Conservation (phyloP, 2,329 filamentous ascomycete genomes). For the Emydomyces testavorans region DNA sequence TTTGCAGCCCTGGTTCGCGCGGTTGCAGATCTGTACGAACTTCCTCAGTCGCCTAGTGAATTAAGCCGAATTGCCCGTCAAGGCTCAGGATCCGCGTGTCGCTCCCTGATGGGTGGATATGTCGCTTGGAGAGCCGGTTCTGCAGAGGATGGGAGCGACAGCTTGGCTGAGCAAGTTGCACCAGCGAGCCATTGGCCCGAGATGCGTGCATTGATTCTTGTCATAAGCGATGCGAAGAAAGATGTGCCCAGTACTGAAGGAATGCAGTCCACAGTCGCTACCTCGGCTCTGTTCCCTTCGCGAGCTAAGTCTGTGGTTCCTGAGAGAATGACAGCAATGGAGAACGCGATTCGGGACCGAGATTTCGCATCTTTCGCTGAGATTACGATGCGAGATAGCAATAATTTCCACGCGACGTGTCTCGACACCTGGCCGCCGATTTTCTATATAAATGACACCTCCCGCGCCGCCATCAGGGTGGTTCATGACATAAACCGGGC, state of each 20-base stretch:
- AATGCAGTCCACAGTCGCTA: constrained; percentile 94
- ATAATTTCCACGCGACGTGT: constrained; percentile 92
- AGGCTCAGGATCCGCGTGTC: constrained; percentile 87
- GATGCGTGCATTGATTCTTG: constrained; percentile 85
- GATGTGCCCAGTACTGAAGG: constrained; percentile 83
- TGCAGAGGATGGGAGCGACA: constrained; percentile 69
- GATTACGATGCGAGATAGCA: constrained; percentile 92
- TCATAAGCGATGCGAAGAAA: constrained; percentile 90
- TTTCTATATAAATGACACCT: constrained; percentile 96
- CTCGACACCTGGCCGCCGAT: constrained; percentile 94
- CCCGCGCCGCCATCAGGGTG: constrained; percentile 70
- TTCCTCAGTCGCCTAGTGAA: constrained; percentile 68
- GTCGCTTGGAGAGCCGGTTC: constrained; percentile 84
- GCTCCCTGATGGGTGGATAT: constrained; percentile 86
- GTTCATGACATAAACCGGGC: constrained; percentile 79
- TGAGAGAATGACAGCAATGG: constrained; percentile 70
- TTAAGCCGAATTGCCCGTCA: constrained; percentile 83
- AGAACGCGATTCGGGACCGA: constrained; percentile 61
- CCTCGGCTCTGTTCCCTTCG: constrained; percentile 72
- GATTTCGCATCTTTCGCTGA: constrained; percentile 82
- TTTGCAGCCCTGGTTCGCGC: constrained; percentile 60
- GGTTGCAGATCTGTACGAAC: constrained; percentile 81
- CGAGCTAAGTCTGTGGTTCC: constrained; percentile 69
- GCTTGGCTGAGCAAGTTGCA: constrained; percentile 76
- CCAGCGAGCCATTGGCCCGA: constrained; percentile 84